Evolutionary conservation across 495 filamentous ascomycete species (phyloP).

Genomic region (Aspergillus campestris): DNA sequence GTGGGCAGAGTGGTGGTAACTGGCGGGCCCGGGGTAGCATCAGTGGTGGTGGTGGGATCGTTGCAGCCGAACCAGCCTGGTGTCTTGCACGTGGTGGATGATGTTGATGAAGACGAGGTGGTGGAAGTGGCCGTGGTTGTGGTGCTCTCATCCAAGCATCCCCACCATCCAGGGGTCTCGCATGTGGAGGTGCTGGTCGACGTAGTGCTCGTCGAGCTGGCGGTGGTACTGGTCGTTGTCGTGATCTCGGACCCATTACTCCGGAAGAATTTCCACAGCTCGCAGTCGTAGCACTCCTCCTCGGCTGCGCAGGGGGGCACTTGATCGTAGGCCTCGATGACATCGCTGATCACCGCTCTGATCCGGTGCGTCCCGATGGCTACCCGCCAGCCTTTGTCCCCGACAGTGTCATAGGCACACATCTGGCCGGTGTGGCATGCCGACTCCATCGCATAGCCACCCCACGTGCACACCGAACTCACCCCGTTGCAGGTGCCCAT

Average conservation of each 20-base stretch:
- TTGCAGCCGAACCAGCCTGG: slow-evolving; percentile 59
- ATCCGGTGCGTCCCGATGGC: slow-evolving; percentile 82
- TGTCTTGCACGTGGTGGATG: slow-evolving; percentile 76
- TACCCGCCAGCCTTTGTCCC: slow-evolving; percentile 82
- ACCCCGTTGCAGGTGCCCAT: slow-evolving; percentile 91
- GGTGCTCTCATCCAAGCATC: slow-evolving; percentile 50
- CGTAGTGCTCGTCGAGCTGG: slow-evolving; percentile 44
- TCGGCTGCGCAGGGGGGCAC: slow-evolving; percentile 68
- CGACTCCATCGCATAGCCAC: slow-evolving; percentile 90
- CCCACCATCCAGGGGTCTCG: slow-evolving; percentile 72
- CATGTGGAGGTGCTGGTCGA: slow-evolving; percentile 73
- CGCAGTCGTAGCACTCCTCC: slow-evolving; percentile 80
- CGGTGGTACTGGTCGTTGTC: slow-evolving; percentile 44
- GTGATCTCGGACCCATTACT: slow-evolving; percentile 77
- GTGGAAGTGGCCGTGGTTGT: slow-evolving; percentile 45
- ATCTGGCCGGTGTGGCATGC: slow-evolving; percentile 81
- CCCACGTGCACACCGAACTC: slow-evolving; percentile 78
- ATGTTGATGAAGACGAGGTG: slow-evolving; percentile 38
- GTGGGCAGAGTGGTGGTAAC: slow-evolving; percentile 14
- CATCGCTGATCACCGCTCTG: slow-evolving; percentile 71
- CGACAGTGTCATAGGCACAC: slow-evolving; percentile 87
- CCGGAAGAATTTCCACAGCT: slow-evolving; percentile 86
- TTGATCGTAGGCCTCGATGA: slow-evolving; percentile 69
- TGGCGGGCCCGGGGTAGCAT: not conserved
- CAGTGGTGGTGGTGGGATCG: slow-evolving; percentile 25